Conservation (phyloP, 2,329 filamentous ascomycete genomes). For the Cladosporium sphaerospermum region DNA sequence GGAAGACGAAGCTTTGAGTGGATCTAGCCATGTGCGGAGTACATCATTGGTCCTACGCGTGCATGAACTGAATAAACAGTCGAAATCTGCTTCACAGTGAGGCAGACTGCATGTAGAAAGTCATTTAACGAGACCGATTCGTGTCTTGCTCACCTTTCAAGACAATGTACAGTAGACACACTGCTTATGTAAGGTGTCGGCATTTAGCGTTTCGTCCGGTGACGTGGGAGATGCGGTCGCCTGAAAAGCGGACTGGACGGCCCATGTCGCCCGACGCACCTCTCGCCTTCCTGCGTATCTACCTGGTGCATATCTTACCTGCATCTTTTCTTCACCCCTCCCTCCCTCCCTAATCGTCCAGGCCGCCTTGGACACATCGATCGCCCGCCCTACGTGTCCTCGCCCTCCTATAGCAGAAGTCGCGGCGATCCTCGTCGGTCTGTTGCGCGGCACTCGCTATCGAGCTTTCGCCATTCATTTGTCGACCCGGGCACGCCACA, state of each 20-base stretch:
- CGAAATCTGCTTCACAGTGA: too few species aligned
- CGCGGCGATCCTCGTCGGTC: background rate
- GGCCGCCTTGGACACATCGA: background rate
- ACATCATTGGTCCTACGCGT: background rate
- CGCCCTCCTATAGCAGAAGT: background rate
- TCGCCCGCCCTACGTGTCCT: background rate
- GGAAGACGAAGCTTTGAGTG: background rate
- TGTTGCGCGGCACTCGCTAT: conserved; percentile 2
- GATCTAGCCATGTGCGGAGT: background rate
- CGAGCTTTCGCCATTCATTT: background rate
- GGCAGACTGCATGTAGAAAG: too few species aligned
- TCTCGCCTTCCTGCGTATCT: background rate
- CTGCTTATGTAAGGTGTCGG: too few species aligned
- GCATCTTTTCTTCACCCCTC: background rate
- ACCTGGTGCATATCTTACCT: background rate
- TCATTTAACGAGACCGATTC: too few species aligned
- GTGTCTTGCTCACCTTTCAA: too few species aligned
- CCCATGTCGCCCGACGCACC: background rate
- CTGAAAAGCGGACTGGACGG: too few species aligned
- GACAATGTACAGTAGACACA: too few species aligned
- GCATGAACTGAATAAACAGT: too few species aligned
- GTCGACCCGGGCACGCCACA: conserved; percentile 4
- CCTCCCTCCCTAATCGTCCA: background rate
- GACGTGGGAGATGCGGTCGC: background rate
- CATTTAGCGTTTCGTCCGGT: background rate